These are phyloP conservation scores for Colletotrichum paranaense DNA, from an alignment of 2,329 filamentous ascomycete genomes.

Conservation along the genomic window DNA sequence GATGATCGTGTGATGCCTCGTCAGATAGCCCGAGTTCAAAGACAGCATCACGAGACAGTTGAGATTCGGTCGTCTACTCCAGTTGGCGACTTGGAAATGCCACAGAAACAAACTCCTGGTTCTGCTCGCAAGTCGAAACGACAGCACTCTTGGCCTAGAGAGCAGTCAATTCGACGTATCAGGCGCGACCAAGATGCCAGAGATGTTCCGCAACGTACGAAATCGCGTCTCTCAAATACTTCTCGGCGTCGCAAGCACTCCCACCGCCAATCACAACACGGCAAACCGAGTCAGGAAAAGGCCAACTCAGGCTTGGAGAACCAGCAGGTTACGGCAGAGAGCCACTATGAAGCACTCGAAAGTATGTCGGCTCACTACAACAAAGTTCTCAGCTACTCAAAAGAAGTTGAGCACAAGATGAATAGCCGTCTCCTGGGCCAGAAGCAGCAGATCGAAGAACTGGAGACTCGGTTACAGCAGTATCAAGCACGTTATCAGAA, in stretches of 20 bases:
- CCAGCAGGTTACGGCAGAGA: not conserved
- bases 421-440: not conserved
- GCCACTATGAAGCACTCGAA: conserved; percentile 5
- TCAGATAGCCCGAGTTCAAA: not conserved
- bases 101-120: not conserved
- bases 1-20: not conserved
- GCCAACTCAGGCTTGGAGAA: not conserved
- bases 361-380: conserved; percentile 20
- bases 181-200: not conserved
- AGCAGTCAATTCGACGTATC: not conserved
- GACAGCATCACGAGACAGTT: not conserved
- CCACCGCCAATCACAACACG: not conserved
- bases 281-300: not conserved
- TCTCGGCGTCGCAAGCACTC: not conserved
- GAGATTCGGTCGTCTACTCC: not conserved
- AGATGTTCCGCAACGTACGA: not conserved
- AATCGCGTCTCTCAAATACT: conserved; percentile 7
- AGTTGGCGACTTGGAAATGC: conserved; percentile 22
- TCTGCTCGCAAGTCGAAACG: not conserved
- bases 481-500: not conserved
- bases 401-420: not conserved
- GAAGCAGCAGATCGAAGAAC: not conserved
- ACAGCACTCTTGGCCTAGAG: not conserved
- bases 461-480: not conserved
- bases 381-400: conserved; percentile 13